Evolutionary conservation across 164 flowering plant genomes (phyloP), one percentile per base, ranked within the genome.

Genomic region (Stephania cephalantha): DNA sequence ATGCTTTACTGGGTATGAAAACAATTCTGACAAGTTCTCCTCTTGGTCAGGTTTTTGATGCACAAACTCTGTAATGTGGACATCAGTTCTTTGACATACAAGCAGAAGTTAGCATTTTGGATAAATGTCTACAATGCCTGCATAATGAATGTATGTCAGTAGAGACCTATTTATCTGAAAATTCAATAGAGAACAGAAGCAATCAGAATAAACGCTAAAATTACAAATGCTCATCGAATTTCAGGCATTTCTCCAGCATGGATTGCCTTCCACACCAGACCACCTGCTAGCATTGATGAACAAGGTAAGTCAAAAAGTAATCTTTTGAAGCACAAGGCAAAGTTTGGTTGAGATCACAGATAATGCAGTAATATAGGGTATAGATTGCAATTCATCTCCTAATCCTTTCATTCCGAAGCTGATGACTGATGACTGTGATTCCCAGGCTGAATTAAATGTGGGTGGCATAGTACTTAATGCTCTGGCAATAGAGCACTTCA

Each of bases 31-130:
- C 50, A 31, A 5, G 9, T 71, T 77, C 81, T 29, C 30, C 35
- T 63, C 46, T 50, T 76, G 30, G 55, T 12, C 87, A 92, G 97
- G 90, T 75, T 78, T 76, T 84, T 94, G 83, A 81, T 90, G 85
- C 79, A 86, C 46, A 82, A 87, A 74, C 83, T 94, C 9, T 76
- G 86, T 42, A 81, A 75, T 46, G 88, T 90, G 78, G 91, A 94
- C 78, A 79, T 92, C 76, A 86, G 85, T 69, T 81, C 76, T 80
- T 78, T 90, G 85, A 88, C 89, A 68, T 86, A 90, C 88, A 90
- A 92, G 83, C 93, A 92, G 85, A 93, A 93, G 89, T 79, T 91
- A 72, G 98, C 98, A 75, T 91, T 93, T 82, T 93, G 98, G 97
- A 90, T 93, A 82, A 93, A 91, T 77, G 83, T 88, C 73, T 90